Base-by-base conservation (phyloP, 2,329 filamentous ascomycete genomes). In the Alternaria arbusti region DNA sequence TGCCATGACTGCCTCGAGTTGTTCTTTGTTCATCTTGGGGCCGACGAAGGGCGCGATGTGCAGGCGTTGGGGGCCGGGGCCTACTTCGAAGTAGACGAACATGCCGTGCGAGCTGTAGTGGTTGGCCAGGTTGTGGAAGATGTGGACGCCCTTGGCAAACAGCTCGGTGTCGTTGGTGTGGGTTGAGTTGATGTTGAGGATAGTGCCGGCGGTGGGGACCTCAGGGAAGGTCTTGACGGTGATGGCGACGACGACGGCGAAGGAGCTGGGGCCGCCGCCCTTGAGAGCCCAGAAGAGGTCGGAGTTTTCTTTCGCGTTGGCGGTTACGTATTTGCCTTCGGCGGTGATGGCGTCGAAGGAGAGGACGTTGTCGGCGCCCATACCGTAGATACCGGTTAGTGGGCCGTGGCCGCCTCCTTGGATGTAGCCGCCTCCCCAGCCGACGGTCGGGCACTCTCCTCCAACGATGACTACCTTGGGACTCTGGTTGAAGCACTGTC, bases 321-420 rank as follows among this genome's bases (percentile, higher is more conserved):
- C 66, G 15, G 69, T 71, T 11, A 75, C 70, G 26, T 75, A 74
- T n/a, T 76, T 64, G n/a, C 80, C 80, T 36, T 78, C 67, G 5
- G 79, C 78, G 4, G 79, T 81, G 13, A 82, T 73, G 7, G 78
- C 75, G n/a, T 79, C 75, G 55, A 78, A 80, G 4, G 77, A 75
- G 10, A 82, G 68, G 10, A 79, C 73, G 25, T 77, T 77, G 61
- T 82, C 79, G n/a, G 76, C 73, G 30, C 74, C 78, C 71, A 81
- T 75, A 1, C 80, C 81, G 28, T 80, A 78, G 11, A 76, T 74
- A 13, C 70, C 69, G 5, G 76, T 70, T 25, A 84, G 60, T 0
- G 81, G 80, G 3, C 81, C 82, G 59, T 84, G 80, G 8, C 82
- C 83, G 52, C 81, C 83, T 43, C 81, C 80, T 59, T 81, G 79